Percentiles rank a stretch among this genome's conserved stretches.
phyloP scores from a whole-genome alignment of 2,329 filamentous ascomycete species.

The Aspergillus phoenicis region DNA sequence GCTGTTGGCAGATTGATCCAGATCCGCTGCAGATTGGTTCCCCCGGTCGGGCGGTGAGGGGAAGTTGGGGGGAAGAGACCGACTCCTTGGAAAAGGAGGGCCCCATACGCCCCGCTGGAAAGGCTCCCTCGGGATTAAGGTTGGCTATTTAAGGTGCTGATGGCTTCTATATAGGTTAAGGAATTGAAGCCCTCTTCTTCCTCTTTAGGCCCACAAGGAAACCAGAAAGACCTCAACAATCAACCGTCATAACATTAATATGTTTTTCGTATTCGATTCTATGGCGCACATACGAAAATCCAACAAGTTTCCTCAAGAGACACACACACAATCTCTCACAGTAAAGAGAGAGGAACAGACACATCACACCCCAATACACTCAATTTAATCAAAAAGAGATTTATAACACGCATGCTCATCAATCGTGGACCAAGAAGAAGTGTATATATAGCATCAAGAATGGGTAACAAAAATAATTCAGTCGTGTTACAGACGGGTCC shows the following conservation, averaged over 20 bases:
- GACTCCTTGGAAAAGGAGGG: background rate
- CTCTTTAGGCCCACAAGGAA: background rate
- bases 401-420: slow-evolving; percentile 12
- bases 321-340: too few species aligned
- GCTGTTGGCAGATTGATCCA: slow-evolving; percentile 4
- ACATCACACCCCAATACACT: background rate
- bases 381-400: background rate
- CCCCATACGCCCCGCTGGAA: background rate
- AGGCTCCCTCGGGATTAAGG: background rate
- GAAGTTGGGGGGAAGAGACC: background rate
- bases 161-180: background rate
- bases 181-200: background rate
- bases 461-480: slow-evolving; percentile 6
- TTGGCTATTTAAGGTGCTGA: background rate
- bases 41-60: slow-evolving; percentile 25
- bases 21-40: slow-evolving; percentile 12
- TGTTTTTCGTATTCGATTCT: background rate
- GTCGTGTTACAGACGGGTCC: slow-evolving; percentile 24
- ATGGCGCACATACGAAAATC: slow-evolving; percentile 1
- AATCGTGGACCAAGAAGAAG: slow-evolving; percentile 13
- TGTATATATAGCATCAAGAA: slow-evolving; percentile 17
- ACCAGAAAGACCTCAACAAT: background rate
- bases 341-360: too few species aligned
- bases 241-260: background rate
- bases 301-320: background rate